Evolutionary conservation across 2,329 filamentous ascomycete genomes (phyloP), one percentile per base, ranked within the genome.

Genomic region (Cladophialophora bantiana): DNA sequence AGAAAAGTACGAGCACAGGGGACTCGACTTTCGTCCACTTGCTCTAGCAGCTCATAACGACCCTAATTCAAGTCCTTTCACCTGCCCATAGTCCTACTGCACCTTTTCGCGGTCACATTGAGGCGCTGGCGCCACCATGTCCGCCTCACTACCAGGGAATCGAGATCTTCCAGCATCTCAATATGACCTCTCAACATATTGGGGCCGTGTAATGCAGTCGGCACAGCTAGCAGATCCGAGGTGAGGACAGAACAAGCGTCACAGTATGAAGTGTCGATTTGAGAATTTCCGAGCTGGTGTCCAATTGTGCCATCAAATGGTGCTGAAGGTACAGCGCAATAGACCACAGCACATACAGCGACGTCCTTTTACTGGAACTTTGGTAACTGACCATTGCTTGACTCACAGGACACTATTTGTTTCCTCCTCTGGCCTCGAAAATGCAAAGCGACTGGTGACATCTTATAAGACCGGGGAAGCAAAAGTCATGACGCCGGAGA

Each of bases 131-230:
- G 59, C 65, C 64, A 65, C 53, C 65, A 89, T 89, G 87, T 88
- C 87, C 50, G 82, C 86, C 55, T 88, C 88, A 32, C 77, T 89
- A 34, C 86, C 87, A 32, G 87, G 88, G 64, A 86, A 79, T 72
- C 90, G 94, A 78, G 93, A 97, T 79, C 85, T 97, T 71, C 95
- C 95, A 68, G 88, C 89, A 64, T 99, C 95, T 62, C 93, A 93
- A 80, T 94, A 96, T 86, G 92, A 99, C 78, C 85, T 99, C 75
- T 88, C 81, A 77, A 97, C 94, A 55, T 99, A 99, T 82, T 95
- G 92, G 92, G 95, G 95, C 71, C 89, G 95, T 66, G 95, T 98
- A 76, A 88, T 87, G 81, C 94, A 99, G 83, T 89, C 93, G 18
- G 90, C 92, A 68, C 89, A 94, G 74, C 89, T 99, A 74, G 91